A percentile compares a stretch with the other conserved stretches of the same genome.
Evolutionary conservation across 306 rosid species (phyloP).

Genomic region (barrel medic (Medicago truncatula)): MtrunA17r5.0-ANR NC_053045.1:10528501-10529000

Average conservation of each 20-base stretch:
- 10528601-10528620: too few relatives aligned
- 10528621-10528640: too few relatives aligned
- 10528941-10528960: constrained; percentile 35
- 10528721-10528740: constrained; percentile 48
- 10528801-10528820: constrained; percentile 30
- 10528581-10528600: too few relatives aligned
- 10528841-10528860: constrained; percentile 35
- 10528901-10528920: background rate
- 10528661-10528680: constrained; percentile 40
- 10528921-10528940: constrained; percentile 20
- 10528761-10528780: constrained; percentile 38
- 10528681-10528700: too few relatives aligned
- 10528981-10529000: constrained; percentile 24
- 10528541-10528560: too few relatives aligned
- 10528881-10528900: background rate
- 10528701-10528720: constrained; percentile 36
- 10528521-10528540: too few relatives aligned
- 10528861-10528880: background rate
- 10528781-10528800: constrained; percentile 36
- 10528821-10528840: constrained; percentile 42
- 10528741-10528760: constrained; percentile 44
- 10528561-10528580: too few relatives aligned
- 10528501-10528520: too few relatives aligned
- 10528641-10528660: constrained; percentile 10
- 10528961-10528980: constrained; percentile 39